phyloP scores from a whole-genome alignment of 345 rosid species.

The Hirschfeldia incana region DNA sequence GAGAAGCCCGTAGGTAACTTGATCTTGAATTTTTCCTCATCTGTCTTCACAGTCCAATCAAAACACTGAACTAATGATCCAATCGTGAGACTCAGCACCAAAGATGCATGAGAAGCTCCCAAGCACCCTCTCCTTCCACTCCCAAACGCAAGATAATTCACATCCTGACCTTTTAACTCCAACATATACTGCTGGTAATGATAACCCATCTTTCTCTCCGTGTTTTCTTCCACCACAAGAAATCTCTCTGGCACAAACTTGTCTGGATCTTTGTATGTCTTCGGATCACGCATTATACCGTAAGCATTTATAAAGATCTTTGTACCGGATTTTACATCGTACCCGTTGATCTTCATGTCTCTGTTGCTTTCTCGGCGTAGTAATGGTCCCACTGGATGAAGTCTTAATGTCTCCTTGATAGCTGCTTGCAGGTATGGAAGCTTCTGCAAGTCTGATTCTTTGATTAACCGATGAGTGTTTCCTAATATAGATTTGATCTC shows the following conservation, averaged over 20 bases:
- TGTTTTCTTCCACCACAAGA: slow-evolving; percentile 25
- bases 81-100: slow-evolving; percentile 39
- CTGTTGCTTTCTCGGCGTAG: slow-evolving; percentile 53
- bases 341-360: slow-evolving; percentile 36
- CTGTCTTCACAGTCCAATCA: slow-evolving; percentile 33
- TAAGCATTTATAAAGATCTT: slow-evolving; percentile 39
- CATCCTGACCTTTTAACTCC: slow-evolving; percentile 64
- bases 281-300: slow-evolving; percentile 37
- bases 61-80: slow-evolving; percentile 42
- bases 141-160: slow-evolving; percentile 58
- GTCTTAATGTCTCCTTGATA: slow-evolving; percentile 66
- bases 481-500: slow-evolving; percentile 55
- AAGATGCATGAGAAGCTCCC: slow-evolving; percentile 58
- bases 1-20: slow-evolving; percentile 32
- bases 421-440: slow-evolving; percentile 71
- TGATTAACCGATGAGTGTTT: slow-evolving; percentile 42
- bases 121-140: slow-evolving; percentile 64
- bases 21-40: slow-evolving; percentile 30
- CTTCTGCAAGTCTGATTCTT: slow-evolving; percentile 60
- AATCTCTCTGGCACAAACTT: slow-evolving; percentile 42
- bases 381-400: slow-evolving; percentile 72
- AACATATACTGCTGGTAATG: slow-evolving; percentile 43
- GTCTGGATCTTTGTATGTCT: slow-evolving; percentile 34
- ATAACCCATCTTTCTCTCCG: slow-evolving; percentile 21
- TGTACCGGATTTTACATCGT: slow-evolving; percentile 32